phyloP scores from a whole-genome alignment of 257 asterid genomes.

The Salvia rosmarinus region DNA sequence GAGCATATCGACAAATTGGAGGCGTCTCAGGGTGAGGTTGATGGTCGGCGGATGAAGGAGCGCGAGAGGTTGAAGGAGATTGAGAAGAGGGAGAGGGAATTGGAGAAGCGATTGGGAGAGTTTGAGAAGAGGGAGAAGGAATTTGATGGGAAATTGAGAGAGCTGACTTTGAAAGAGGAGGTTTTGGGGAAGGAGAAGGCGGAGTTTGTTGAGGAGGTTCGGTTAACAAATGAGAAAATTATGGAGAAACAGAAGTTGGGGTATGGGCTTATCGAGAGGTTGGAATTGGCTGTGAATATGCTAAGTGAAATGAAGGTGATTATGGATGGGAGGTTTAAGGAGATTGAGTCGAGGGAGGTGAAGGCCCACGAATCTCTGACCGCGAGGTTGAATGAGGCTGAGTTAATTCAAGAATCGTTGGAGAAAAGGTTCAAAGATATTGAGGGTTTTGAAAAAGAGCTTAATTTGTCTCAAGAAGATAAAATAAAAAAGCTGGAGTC shows the following conservation, averaged over 20 bases:
- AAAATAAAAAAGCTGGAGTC: slow-evolving; percentile 21
- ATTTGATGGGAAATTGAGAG: slow-evolving; percentile 24
- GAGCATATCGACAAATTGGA: slow-evolving; percentile 44
- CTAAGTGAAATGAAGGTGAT: slow-evolving; percentile 24
- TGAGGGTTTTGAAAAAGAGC: slow-evolving; percentile 33
- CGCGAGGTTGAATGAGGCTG: slow-evolving; percentile 30
- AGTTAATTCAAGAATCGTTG: slow-evolving; percentile 30
- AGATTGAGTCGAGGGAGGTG: slow-evolving; percentile 32
- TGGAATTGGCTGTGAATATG: slow-evolving; percentile 21
- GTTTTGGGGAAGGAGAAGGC: slow-evolving; percentile 24
- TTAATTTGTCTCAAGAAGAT: slow-evolving; percentile 25
- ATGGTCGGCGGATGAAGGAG: slow-evolving; percentile 21
- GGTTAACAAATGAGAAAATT: slow-evolving; percentile 25
- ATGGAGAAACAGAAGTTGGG: slow-evolving; percentile 30
- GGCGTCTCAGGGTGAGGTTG: slow-evolving; percentile 18
- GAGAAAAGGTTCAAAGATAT: slow-evolving; percentile 37
- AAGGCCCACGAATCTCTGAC: slow-evolving; percentile 17
- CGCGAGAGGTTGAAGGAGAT: slow-evolving; percentile 39
- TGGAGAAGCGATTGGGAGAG: slow-evolving; percentile 32
- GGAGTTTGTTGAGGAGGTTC: slow-evolving; percentile 29
- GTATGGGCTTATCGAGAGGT: slow-evolving; percentile 25
- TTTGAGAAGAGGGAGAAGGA: slow-evolving; percentile 35
- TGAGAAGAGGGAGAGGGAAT: slow-evolving; percentile 35
- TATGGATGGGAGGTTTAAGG: slow-evolving; percentile 32
- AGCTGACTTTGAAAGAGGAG: slow-evolving; percentile 38